These are phyloP conservation scores for Fraxinus cuspidata DNA, from an alignment of 257 asterid genomes.

Conservation along the genomic window DNA sequence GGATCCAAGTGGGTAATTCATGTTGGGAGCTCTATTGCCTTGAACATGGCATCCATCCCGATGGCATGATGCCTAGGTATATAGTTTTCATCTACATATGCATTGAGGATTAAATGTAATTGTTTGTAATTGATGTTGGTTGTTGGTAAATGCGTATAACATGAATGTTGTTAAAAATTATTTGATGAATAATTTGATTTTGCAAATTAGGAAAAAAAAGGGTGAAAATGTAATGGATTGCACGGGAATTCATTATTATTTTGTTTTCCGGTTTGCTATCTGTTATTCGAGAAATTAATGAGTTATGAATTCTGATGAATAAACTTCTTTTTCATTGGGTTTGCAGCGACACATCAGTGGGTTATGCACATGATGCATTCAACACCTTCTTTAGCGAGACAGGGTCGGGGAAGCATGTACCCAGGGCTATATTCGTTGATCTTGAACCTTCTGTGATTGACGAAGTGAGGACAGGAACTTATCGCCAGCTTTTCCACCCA, in stretches of 20 bases:
- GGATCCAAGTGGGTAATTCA: constrained; percentile 19
- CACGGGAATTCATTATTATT: too few species aligned
- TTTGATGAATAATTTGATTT: not conserved
- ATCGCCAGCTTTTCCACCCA: constrained; percentile 20
- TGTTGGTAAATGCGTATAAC: not conserved
- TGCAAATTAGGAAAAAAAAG: not conserved
- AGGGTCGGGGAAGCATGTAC: constrained; percentile 21
- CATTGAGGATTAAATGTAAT: not conserved
- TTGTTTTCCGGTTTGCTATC: not conserved
- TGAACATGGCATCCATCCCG: constrained; percentile 11
- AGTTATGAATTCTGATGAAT: constrained; percentile 16
- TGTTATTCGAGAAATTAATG: not conserved
- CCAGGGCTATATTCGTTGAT: constrained; percentile 18
- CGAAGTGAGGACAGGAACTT: constrained; percentile 21
- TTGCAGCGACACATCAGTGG: constrained; percentile 7
- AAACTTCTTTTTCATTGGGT: not conserved
- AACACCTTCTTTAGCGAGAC: constrained; percentile 24
- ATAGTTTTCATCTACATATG: not conserved
- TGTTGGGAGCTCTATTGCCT: constrained; percentile 18
- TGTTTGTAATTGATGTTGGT: not conserved
- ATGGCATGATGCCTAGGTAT: constrained; percentile 17
- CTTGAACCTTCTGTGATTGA: constrained; percentile 21
- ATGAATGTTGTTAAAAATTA: too few species aligned
- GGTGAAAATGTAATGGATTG: not conserved
- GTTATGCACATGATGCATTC: constrained; percentile 17